Evolutionary conservation across 2,329 filamentous ascomycete genomes (phyloP), one percentile per base, ranked within the genome.

Genomic region (Laburnicola sp.): DNA sequence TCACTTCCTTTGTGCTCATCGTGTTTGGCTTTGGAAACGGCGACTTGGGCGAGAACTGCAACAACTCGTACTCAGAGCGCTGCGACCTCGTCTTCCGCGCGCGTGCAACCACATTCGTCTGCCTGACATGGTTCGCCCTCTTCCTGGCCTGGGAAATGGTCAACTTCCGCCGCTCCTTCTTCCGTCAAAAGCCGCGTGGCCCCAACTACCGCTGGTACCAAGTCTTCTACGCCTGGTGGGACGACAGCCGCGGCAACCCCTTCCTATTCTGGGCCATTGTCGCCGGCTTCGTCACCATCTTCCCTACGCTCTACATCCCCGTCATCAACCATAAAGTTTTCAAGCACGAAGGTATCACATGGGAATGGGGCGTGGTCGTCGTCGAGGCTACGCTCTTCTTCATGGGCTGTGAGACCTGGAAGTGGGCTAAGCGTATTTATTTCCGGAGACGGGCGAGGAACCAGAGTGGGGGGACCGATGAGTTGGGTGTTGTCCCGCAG

Each of bases 71-170:
- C 41, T 50, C 34, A 23, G 27, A 38, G 1, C 9, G 6, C 28
- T 60, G 56, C 37, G 51, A 59, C n/a, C 25, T 51, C 22, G 56
- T 60, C 4, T 60, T 58, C 40, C 36, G 49, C 3, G 86, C 86
- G 0, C 82, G 87, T n/a, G 84, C 85, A 0, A 88, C 86, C 0
- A 86, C 82, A 2, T 89, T 89, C 64, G 84, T 83, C 34, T 86
- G 81, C 56, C 78, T 89, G 43, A 89, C 86, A 1, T 89, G 86
- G 86, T 85, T 85, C 58, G 84, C 85, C 0, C 78, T 89, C 16
- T 86, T 89, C 74, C 76, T 88, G 4, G 86, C 87, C 1, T 89
- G 86, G 86, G 86, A 89, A 67, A 85, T 88, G 79, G 79, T 88
- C 57, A 78, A 87, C 64, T 79, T 86, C 70, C 83, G 86, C 16